Conservation (phyloP, 495 filamentous ascomycete species). For the Penicillium egyptiacum region DNA sequence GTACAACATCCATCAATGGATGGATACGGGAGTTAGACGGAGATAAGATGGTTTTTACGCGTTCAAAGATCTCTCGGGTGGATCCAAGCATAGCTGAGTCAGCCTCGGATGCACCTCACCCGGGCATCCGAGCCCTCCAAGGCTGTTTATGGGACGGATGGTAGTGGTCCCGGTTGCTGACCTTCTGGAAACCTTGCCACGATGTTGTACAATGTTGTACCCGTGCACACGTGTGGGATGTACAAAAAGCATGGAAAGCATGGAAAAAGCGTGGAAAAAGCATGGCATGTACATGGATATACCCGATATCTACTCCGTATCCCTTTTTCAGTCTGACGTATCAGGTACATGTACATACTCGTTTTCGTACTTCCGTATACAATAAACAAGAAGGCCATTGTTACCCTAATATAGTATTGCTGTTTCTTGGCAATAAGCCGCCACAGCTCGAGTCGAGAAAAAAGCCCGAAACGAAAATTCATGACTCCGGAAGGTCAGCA, state of each 20-base stretch:
- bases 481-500: not conserved
- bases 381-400: not conserved
- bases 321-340: not conserved
- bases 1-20: no score
- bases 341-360: not conserved
- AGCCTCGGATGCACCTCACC: not conserved
- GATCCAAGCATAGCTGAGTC: not conserved
- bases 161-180: not conserved
- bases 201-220: no score
- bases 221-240: not conserved
- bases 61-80: no score
- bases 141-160: not conserved
- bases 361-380: no score
- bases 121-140: slow-evolving; percentile 1
- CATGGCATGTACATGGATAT: no score
- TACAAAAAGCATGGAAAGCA: not conserved
- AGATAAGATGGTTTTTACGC: not conserved
- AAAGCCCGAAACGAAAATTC: not conserved
- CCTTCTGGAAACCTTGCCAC: not conserved
- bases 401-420: not conserved
- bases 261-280: not conserved
- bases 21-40: not conserved
- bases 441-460: not conserved
- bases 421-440: not conserved
- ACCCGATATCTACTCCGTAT: no score